phyloP scores from a whole-genome alignment of 2,329 filamentous ascomycete genomes.

The Colletotrichum liaoningense region DNA sequence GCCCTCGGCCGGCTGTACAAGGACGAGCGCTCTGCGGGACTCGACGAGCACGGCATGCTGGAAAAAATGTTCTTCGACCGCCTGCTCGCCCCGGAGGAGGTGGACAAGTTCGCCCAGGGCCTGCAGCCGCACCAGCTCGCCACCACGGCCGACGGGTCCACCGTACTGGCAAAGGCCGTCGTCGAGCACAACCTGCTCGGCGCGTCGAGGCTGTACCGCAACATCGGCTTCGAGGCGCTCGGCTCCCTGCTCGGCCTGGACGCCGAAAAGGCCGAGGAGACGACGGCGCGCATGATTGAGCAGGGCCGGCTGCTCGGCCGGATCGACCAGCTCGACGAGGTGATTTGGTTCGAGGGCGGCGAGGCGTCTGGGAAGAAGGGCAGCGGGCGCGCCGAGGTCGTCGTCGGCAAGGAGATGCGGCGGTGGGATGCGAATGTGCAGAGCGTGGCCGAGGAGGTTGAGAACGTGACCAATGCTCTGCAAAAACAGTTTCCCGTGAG shows the following conservation, averaged over 20 bases:
- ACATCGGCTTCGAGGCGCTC: constrained; percentile 81
- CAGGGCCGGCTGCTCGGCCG: constrained; percentile 87
- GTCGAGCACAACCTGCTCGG: constrained; percentile 96
- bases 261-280: constrained; percentile 86
- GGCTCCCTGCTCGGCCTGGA: constrained; percentile 82
- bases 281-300: constrained; percentile 95
- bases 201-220: constrained; percentile 82
- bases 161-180: constrained; percentile 91
- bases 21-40: constrained; percentile 82
- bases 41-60: constrained; percentile 86
- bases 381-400: constrained; percentile 72
- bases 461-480: constrained; percentile 84
- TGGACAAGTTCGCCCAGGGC: constrained; percentile 84
- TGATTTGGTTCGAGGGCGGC: constrained; percentile 86
- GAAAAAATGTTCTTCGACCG: constrained; percentile 98
- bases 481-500: constrained; percentile 81
- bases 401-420: constrained; percentile 78
- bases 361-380: constrained; percentile 77
- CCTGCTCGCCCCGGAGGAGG: constrained; percentile 83
- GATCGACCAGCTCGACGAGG: constrained; percentile 92
- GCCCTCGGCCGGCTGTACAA: constrained; percentile 89
- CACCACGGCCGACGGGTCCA: constrained; percentile 88
- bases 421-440: constrained; percentile 93
- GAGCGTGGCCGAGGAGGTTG: constrained; percentile 87
- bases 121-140: constrained; percentile 91